Base-by-base conservation (phyloP, 2,329 filamentous ascomycete species). In the Alternaria conjuncta region DNA sequence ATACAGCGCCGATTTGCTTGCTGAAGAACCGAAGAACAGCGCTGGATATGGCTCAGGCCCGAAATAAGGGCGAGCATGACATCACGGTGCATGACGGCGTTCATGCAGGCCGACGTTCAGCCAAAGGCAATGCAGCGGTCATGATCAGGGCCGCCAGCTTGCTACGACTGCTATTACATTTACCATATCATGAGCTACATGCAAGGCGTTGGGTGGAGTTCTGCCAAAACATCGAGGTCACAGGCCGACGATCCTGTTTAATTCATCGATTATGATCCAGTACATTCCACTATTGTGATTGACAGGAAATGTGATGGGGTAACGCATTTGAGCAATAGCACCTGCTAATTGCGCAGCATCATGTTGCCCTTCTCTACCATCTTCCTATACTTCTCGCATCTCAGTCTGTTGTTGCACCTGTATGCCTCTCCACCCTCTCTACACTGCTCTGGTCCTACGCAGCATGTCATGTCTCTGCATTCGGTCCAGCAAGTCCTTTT, bases 11-110 rank as follows among this genome's bases (percentile, higher is more conserved):
- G 62, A 65, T 20, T 46, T 78, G 63, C 69, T 71, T 61, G 71
- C 68, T 45, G 67, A 68, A 25, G 66, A 70, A 21, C 71, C 69
- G 3, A 70, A 72, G 32, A 64, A 67, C 7, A 63, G 71, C 44
- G 65, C 63, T 7, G 77, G 77, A 2, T 79, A 80, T 63, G 65
- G 64, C 15, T 71, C 70, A 20, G 70, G 66, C 1, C 20, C 57
- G 4, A 66, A 73, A 53, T 53, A 21, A 36, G 28, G 49, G 49
- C 15, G 21, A 23, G 55, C 54, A 30, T 28, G 21, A 12, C 49
- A 26, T 55, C 18, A 41, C 9, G 11, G 21, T 12, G 13, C 21
- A 21, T 21, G 30, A 44, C 18, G 13, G 18, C 43, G 23, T 28
- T 36, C 18, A 15, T 25, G 15, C 20, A 15, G 18, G 5, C 6